phyloP scores from a whole-genome alignment of 2,329 filamentous ascomycete species.

The Gremmenia infestans region DNA sequence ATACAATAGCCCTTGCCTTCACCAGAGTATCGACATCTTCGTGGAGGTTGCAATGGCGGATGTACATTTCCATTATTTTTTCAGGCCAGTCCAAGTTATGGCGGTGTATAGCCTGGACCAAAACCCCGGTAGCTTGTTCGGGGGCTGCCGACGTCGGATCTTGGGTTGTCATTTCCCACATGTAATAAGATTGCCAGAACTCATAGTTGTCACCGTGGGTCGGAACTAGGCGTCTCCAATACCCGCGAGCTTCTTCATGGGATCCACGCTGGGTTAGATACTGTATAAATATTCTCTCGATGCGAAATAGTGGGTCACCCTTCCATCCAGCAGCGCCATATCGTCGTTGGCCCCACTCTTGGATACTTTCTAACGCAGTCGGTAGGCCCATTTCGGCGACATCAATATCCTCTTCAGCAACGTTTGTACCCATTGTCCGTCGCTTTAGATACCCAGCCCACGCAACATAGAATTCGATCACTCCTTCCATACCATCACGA shows the following conservation, averaged over 20 bases:
- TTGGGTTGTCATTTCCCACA: slow-evolving; percentile 72
- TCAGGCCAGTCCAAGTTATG: slow-evolving; percentile 71
- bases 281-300: slow-evolving; percentile 89
- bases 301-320: slow-evolving; percentile 82
- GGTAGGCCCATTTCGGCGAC: slow-evolving; percentile 85
- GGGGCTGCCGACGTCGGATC: slow-evolving; percentile 43
- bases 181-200: slow-evolving; percentile 90
- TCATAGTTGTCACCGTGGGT: slow-evolving; percentile 74
- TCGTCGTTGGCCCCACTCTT: slow-evolving; percentile 66
- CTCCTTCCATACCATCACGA: slow-evolving; percentile 77
- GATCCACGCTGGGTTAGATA: slow-evolving; percentile 81
- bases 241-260: slow-evolving; percentile 67
- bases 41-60: slow-evolving; percentile 83
- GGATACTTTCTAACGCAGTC: slow-evolving; percentile 80
- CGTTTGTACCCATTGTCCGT: slow-evolving; percentile 68
- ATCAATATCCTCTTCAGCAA: slow-evolving; percentile 77
- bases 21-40: slow-evolving; percentile 74
- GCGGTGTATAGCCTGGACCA: slow-evolving; percentile 63
- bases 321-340: slow-evolving; percentile 69
- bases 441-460: slow-evolving; percentile 95
- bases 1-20: slow-evolving; percentile 65
- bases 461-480: slow-evolving; percentile 85
- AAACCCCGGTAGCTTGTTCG: slow-evolving; percentile 66
- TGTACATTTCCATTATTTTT: slow-evolving; percentile 66
- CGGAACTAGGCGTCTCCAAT: slow-evolving; percentile 69